Evolutionary conservation across 257 asterid genomes (phyloP), one percentile per base, ranked within the genome.

Genomic region (Solanum bulbocastanum): DNA sequence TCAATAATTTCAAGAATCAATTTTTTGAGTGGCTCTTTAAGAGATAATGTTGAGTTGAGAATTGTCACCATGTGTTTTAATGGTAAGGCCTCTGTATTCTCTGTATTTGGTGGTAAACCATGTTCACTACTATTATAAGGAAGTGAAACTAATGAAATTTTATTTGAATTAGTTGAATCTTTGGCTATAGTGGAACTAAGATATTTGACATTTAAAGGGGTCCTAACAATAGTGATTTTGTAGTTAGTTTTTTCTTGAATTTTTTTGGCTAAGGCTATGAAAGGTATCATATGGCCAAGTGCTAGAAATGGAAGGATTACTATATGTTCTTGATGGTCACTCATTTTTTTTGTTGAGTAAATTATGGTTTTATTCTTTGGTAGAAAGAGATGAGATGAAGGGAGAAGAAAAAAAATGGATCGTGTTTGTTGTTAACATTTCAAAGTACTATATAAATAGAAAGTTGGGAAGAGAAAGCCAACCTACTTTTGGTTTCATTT

Each of bases 261-360:
- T 60, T 88, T 90, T 68, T 90, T 92, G 40, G 96, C 95, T 52
- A 94, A 85, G 18, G 93, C 94, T 11, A 94, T 16, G 88, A 94
- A 94, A 5, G 98, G 98, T 60, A 94, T 93, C 16, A 94, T 91
- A 85, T 94, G 98, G 88, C 98, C 96, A 84, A 93, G 95, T 25
- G 98, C 96, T 88, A 93, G 87, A 88, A 52, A 92, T 4, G 98
- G 98, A 14, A 94, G 85, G 95, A 94, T 93, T 79, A 94, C 93
- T 86, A 94, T 91, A 92, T 89, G 91, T 79, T 86, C 88, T 49
- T 84, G 76, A 69, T 86, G 10, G 35, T 16, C 74, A 27, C 14
- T 83, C 91, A 85, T 83, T 25, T 27, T 23, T 14, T 4, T 36
- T 73, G 0, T 9, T 5, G 49, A 27, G 15, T 11, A 36, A 42